Conservation (phyloP, 2,329 filamentous ascomycete genomes). For the Colletotrichum eremochloae region DNA sequence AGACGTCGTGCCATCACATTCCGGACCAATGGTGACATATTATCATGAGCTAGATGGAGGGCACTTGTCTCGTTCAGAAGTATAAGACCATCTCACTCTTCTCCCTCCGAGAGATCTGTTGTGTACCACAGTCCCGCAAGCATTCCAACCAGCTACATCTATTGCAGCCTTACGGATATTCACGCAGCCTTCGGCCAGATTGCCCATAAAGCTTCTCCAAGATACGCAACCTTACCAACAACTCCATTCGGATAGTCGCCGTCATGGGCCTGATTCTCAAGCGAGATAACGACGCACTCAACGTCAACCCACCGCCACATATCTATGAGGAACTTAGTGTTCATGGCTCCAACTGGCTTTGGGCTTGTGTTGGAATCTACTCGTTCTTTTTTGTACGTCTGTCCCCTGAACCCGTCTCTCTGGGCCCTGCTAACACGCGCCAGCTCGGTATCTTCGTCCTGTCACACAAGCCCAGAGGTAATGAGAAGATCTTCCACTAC, state of each 20-base stretch:
- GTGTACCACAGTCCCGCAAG: not conserved
- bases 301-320: slow-evolving; percentile 60
- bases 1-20: not conserved
- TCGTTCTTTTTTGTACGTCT: slow-evolving; percentile 59
- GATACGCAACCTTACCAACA: not conserved
- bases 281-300: slow-evolving; percentile 61
- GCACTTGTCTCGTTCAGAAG: not conserved
- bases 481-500: slow-evolving; percentile 70
- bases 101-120: not conserved
- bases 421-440: slow-evolving; percentile 24
- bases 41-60: not conserved
- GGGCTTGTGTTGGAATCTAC: slow-evolving; percentile 65
- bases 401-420: no score
- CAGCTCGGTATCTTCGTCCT: slow-evolving; percentile 58
- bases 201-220: no score
- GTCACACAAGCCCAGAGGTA: slow-evolving; percentile 57
- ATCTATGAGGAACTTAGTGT: slow-evolving; percentile 55
- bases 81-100: slow-evolving; percentile 27
- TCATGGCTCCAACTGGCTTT: slow-evolving; percentile 68
- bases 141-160: not conserved
- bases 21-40: slow-evolving; percentile 1
- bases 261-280: slow-evolving; percentile 51
- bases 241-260: slow-evolving; percentile 1
- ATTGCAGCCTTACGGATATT: no score
- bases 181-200: not conserved